These are phyloP conservation scores for Jacaranda copaia DNA, from an alignment of 257 asterid species.

Conservation along the genomic window DNA sequence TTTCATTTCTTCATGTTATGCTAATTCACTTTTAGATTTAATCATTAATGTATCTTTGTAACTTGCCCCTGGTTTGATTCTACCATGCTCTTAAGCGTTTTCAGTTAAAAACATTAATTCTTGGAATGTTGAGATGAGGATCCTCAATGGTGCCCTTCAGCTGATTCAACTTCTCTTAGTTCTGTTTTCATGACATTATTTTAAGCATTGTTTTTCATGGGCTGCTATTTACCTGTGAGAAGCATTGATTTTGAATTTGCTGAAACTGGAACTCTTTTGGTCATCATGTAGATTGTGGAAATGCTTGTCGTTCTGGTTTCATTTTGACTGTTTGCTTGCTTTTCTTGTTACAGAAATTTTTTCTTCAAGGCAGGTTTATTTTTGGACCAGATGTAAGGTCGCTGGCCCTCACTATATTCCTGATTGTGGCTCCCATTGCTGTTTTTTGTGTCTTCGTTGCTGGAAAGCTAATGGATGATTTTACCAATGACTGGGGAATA, in stretches of 20 bases:
- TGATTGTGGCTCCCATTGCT: constrained; percentile 84
- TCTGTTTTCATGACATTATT: not conserved
- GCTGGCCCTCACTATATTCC: constrained; percentile 77
- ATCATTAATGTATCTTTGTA: not conserved
- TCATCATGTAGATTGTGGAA: not conserved
- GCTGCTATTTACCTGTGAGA: not conserved
- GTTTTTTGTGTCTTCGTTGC: constrained; percentile 91
- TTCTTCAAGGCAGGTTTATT: constrained; percentile 86
- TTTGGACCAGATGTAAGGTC: constrained; percentile 98
- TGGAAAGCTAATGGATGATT: constrained; percentile 79
- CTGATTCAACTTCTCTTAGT: constrained; percentile 9
- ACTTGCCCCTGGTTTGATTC: not conserved
- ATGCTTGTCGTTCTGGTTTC: constrained; percentile 1
- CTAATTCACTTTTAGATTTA: not conserved
- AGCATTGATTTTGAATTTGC: constrained; percentile 17
- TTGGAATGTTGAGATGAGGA: constrained; percentile 14
- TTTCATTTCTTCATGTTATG: constrained; percentile 22
- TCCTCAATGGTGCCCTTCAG: not conserved
- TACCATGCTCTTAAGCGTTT: not conserved
- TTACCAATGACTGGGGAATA: constrained; percentile 68
- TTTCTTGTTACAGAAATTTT: constrained; percentile 71
- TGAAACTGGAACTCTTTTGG: not conserved
- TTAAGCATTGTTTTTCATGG: not conserved
- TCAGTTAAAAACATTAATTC: not conserved
- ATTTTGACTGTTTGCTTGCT: constrained; percentile 30